Percentiles rank a stretch among this genome's conserved stretches.
phyloP scores from a whole-genome alignment of 2,329 filamentous ascomycete genomes.

The Elsinoe perseae region DNA sequence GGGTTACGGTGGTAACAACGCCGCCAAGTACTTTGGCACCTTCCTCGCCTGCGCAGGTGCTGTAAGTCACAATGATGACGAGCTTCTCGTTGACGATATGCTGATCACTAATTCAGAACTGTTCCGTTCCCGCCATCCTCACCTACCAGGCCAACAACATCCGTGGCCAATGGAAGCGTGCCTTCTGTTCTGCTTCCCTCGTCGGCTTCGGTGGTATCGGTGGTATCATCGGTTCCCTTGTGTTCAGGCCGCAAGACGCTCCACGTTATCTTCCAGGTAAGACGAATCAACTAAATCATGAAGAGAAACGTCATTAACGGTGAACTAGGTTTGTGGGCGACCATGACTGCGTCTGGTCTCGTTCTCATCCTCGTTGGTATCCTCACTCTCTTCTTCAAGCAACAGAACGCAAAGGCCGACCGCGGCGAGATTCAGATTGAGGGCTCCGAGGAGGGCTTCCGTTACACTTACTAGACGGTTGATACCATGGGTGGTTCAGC shows the following conservation, averaged over 20 bases:
- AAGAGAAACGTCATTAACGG: background rate
- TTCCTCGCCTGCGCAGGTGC: slow-evolving; percentile 61
- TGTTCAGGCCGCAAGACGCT: slow-evolving; percentile 52
- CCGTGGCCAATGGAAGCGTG: slow-evolving; percentile 78
- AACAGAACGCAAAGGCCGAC: slow-evolving; percentile 33
- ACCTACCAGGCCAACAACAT: slow-evolving; percentile 82
- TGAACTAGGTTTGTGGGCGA: slow-evolving; percentile 20
- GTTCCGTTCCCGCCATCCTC: slow-evolving; percentile 65
- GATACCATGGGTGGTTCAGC: slow-evolving; percentile 11
- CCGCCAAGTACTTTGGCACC: slow-evolving; percentile 62
- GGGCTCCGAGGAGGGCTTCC: slow-evolving; percentile 26
- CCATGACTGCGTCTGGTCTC: slow-evolving; percentile 23
- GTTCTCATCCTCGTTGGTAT: slow-evolving; percentile 30
- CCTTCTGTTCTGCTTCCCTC: slow-evolving; percentile 65
- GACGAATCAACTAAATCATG: background rate
- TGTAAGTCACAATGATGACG: slow-evolving; percentile 59
- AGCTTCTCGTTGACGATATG: slow-evolving; percentile 54
- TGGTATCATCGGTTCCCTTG: slow-evolving; percentile 65
- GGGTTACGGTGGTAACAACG: slow-evolving; percentile 53
- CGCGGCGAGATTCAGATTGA: slow-evolving; percentile 37
- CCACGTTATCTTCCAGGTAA: slow-evolving; percentile 31
- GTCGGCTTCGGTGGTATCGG: slow-evolving; percentile 72
- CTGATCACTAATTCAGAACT: slow-evolving; percentile 54
- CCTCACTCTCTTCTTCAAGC: slow-evolving; percentile 29
- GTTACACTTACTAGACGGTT: slow-evolving; percentile 21